Base-by-base conservation (phyloP, 2,329 filamentous ascomycete genomes). In the Cercospora sp. region DNA sequence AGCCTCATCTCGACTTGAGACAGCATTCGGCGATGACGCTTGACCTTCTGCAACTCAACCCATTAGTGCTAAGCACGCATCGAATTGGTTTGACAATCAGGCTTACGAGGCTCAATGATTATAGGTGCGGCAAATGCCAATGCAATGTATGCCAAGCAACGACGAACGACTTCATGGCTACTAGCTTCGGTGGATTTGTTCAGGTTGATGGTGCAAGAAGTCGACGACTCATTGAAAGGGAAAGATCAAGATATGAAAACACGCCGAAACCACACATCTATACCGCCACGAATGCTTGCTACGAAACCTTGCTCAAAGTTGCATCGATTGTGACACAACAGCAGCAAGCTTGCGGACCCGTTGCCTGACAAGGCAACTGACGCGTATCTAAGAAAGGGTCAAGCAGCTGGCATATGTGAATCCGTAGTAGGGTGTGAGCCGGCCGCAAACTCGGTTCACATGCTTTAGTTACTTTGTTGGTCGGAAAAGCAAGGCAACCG, bases 21-120 rank as follows among this genome's bases (percentile, higher is more conserved):
- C 45, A 12, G 45, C 43, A 12, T 60, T 34, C 18, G 30, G 18
- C 6, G 62, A 61, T 24, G 57, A 57, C 43, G 61, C 37, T 28
- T 67, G 37, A 18, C 61, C 66, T 51, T 10, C 32, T 60, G 53
- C 51, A 21, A 18, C 55, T 16, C 49, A 28, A 6, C 26, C 5
- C 49, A 30, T 55, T 30, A 55, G 49, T 55, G 49, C 49, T 30
- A 55, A 55, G 49, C 49, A 30, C 49, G 49, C 49, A 28, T 55
- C 13, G 30, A 59, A 34, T 7, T 12, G 37, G 18, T 61, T 60
- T 21, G 16, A 12, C 16, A 32, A 59, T 12, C 26, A 30, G 30
- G 28, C 66, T 65, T 65, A 68, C 66, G 61, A 40, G 61, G 66
- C 43, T 65, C 66, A 28, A 68, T 63, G 16, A 68, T 34, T 16